Evolutionary conservation across 106 monocot species (phyloP).

Genomic region (Apostasia shenzhenica): DNA sequence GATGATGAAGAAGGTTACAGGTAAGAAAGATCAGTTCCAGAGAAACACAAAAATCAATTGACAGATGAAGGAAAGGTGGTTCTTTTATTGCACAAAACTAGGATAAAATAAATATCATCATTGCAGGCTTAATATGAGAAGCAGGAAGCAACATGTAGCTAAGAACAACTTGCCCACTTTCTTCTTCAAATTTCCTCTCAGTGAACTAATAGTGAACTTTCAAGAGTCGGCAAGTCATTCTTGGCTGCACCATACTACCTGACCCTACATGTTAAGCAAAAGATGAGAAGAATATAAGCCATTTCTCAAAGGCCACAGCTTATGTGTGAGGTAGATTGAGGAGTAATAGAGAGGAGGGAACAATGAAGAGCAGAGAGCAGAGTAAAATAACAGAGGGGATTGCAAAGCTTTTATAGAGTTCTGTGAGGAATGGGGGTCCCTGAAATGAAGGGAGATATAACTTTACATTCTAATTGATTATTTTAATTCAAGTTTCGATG

Average conservation of each 20-base stretch:
- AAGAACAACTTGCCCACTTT: conserved; percentile 71
- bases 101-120: conserved; percentile 4
- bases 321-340: background rate
- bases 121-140: conserved; percentile 40
- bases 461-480: no score
- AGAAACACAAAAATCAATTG: background rate
- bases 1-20: background rate
- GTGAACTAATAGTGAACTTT: background rate
- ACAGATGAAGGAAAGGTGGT: background rate
- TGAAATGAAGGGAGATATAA: no score
- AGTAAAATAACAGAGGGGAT: background rate
- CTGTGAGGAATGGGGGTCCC: background rate
- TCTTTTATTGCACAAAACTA: background rate
- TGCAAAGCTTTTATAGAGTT: conserved; percentile 18
- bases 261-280: conserved; percentile 45
- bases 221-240: conserved; percentile 70
- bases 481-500: no score
- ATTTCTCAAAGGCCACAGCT: background rate
- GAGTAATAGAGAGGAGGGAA: background rate
- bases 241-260: conserved; percentile 68
- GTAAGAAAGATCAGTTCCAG: no score
- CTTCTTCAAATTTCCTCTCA: background rate
- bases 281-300: conserved; percentile 10
- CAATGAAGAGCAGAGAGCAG: background rate
- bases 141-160: conserved; percentile 62